Conservation (phyloP, 148 eudicot species). For the Cornus florida region DNA sequence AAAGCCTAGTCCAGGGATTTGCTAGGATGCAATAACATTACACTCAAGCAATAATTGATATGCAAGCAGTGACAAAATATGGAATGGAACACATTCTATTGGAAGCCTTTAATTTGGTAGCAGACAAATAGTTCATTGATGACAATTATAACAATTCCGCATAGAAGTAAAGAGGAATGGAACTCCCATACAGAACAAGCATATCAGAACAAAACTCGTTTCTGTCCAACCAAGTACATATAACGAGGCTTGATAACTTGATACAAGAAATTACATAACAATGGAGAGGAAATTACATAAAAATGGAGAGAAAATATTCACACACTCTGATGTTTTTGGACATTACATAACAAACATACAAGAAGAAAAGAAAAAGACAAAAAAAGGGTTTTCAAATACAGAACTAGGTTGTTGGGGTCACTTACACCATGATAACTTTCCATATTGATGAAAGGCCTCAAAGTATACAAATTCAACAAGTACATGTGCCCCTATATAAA, state of each 20-base stretch:
- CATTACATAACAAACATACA: neutral
- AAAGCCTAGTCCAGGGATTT: too few relatives aligned
- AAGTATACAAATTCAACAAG: neutral
- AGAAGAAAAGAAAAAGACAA: conserved; percentile 13
- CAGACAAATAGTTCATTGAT: neutral
- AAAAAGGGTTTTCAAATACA: neutral
- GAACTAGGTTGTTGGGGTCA: neutral
- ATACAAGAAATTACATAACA: too few relatives aligned
- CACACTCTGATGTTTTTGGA: neutral
- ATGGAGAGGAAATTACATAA: too few relatives aligned
- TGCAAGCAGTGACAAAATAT: too few relatives aligned
- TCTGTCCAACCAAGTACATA: neutral
- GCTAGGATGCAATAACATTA: neutral
- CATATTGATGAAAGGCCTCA: neutral
- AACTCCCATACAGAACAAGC: neutral
- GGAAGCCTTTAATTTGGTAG: neutral
- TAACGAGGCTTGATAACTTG: neutral
- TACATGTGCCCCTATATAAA: neutral
- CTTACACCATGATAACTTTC: neutral
- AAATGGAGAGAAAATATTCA: too few relatives aligned
- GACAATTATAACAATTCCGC: too few relatives aligned
- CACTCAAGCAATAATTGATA: neutral
- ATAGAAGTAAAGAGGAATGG: neutral
- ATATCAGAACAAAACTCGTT: neutral
- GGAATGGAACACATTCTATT: neutral